Percentiles rank a stretch among this genome's conserved stretches.
Evolutionary conservation across 2,329 filamentous ascomycete genomes (phyloP).

Genomic region (Coniochaeta prunicola): DNA sequence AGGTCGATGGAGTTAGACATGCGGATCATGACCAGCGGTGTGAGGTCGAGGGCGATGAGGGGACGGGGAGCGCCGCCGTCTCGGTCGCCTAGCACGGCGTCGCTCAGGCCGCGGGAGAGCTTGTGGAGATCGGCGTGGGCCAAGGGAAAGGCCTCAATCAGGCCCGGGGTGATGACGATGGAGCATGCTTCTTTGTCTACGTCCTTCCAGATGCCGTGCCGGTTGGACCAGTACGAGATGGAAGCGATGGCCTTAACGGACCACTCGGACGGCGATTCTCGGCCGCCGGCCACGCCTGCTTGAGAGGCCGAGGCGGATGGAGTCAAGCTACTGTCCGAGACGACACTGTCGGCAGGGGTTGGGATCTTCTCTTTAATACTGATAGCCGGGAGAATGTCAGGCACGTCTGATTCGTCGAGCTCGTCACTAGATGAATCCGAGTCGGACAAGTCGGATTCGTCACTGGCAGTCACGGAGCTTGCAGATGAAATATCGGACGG

Average conservation of each 20-base stretch:
- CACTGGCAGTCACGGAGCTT: constrained; percentile 52
- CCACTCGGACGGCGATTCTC: constrained; percentile 31
- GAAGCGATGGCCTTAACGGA: constrained; percentile 41
- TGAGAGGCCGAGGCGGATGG: constrained; percentile 82
- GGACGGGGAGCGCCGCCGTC: constrained; percentile 32
- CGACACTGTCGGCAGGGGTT: constrained; percentile 28
- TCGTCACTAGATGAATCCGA: constrained; percentile 46
- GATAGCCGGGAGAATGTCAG: constrained; percentile 50
- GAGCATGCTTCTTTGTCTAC: constrained; percentile 44
- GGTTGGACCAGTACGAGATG: constrained; percentile 57
- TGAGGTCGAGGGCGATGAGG: constrained; percentile 71
- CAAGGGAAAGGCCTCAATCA: constrained; percentile 49
- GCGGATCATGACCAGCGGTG: constrained; percentile 81
- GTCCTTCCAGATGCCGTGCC: constrained; percentile 53
- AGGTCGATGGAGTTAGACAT: constrained; percentile 91
- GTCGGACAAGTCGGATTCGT: constrained; percentile 49
- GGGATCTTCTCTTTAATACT: constrained; percentile 41
- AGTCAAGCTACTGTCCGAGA: constrained; percentile 55
- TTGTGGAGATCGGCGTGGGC: constrained; percentile 22
- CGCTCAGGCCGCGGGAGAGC: constrained; percentile 24
- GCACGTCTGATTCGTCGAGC: constrained; percentile 52
- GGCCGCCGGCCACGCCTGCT: constrained; percentile 49
- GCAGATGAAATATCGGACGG: constrained; percentile 64
- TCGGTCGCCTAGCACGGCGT: constrained; percentile 20
- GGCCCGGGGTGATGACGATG: constrained; percentile 48